Base-by-base conservation (phyloP, 2,329 filamentous ascomycete genomes). In the Epichloe gansuensis region DNA sequence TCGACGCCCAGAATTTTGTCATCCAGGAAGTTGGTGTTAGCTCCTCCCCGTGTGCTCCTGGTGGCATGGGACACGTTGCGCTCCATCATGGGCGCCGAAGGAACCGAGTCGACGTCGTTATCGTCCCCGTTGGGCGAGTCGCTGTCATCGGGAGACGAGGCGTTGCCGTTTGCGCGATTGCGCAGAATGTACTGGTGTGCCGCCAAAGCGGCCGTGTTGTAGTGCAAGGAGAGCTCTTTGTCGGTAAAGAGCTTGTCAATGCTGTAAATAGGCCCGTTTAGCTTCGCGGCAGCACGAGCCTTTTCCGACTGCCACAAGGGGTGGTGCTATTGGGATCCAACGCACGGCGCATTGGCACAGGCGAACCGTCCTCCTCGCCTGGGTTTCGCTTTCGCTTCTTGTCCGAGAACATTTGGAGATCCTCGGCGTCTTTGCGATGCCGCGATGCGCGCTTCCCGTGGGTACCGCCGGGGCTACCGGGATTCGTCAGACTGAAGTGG, bases 171-270 rank as follows among this genome's bases (percentile, higher is more conserved):
- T 37, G 71, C 63, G 48, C 76, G 77, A 61, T 81, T 80, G 38
- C 78, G 76, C 50, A 82, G 66, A 53, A 84, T 73, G 60, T 82
- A 78, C 56, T 79, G 77, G 63, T 83, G 78, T 8, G 82, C 76
- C 2, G 81, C 81, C 21, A 83, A 60, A 34, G 82, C 81, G 5
- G 82, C 78, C 4, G 73, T 69, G 55, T 83, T 84, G 63, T 84
- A 84, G 31, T 79, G 80, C 71, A 85, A 75, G 4, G 77, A 75
- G 34, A 86, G 72, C 67, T 86, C 82, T 66, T 83, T 85, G 59
- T 86, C 82, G 0, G 82, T 85, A 49, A 86, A 86, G 39, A 86
- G 75, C 69, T 85, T 85, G 60, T 85, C 81, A 54, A 86, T 78
- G 62, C 78, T 84, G 63, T 83, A 84, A 2, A 81, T 68, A 0